These are phyloP conservation scores for Globisporangium echinulatum DNA, from an alignment of 352 stramenopile genomes.

Conservation along the genomic window DNA sequence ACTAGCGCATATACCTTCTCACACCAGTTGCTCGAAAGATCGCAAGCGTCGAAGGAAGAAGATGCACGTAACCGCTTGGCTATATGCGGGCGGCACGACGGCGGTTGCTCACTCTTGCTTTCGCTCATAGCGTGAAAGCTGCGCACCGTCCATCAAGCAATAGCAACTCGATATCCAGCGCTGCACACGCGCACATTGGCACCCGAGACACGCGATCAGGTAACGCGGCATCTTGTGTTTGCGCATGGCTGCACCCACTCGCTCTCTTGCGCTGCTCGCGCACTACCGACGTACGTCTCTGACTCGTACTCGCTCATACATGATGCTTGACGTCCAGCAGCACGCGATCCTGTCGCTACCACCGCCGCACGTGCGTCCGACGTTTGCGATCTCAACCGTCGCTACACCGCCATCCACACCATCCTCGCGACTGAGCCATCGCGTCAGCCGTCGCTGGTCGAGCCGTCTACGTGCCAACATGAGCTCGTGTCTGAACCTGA, in stretches of 20 bases:
- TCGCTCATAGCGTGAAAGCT: too few species aligned
- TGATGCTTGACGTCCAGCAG: neutral
- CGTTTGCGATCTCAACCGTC: constrained; percentile 11
- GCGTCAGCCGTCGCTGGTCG: constrained; percentile 2
- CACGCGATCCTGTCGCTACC: neutral
- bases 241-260: neutral
- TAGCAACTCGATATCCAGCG: too few species aligned
- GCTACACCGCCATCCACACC: neutral
- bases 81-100: too few species aligned
- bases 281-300: neutral
- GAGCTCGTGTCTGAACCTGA: constrained; percentile 26
- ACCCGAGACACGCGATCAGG: too few species aligned
- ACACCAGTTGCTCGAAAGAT: too few species aligned
- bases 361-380: neutral
- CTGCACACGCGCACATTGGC: too few species aligned
- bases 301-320: neutral
- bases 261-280: neutral
- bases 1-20: too few species aligned
- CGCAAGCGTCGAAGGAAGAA: too few species aligned
- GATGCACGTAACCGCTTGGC: too few species aligned
- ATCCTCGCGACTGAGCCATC: neutral
- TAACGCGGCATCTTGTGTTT: neutral
- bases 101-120: too few species aligned
- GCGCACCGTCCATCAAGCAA: too few species aligned
- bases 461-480: constrained; percentile 18